phyloP scores from a whole-genome alignment of 768 basidiomycete species.

The Dacryopinax spathularia region DNA sequence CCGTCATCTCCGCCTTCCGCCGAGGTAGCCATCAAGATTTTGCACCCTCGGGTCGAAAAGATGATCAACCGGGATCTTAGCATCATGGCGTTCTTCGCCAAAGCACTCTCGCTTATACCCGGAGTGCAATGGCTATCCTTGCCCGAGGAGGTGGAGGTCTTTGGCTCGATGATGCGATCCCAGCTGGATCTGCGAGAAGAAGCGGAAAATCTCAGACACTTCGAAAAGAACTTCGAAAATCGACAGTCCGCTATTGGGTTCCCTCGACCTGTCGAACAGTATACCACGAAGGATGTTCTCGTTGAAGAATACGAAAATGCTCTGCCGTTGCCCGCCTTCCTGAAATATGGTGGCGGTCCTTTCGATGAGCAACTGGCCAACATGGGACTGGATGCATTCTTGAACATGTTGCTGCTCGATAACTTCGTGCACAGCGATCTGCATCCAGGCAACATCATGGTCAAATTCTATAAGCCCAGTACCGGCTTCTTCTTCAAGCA shows the following conservation, averaged over 20 bases:
- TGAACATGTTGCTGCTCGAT: constrained; percentile 95
- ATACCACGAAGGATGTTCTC: constrained; percentile 68
- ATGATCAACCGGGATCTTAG: constrained; percentile 77
- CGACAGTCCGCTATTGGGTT: constrained; percentile 75
- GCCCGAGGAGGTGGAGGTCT: constrained; percentile 86
- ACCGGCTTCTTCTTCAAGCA: constrained; percentile 49
- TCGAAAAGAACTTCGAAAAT: constrained; percentile 70
- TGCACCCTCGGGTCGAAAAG: constrained; percentile 75
- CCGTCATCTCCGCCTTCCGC: constrained; percentile 65
- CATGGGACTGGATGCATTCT: constrained; percentile 84
- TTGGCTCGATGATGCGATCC: constrained; percentile 90
- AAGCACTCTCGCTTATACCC: constrained; percentile 59
- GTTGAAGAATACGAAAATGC: constrained; percentile 93
- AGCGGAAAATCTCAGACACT: constrained; percentile 69
- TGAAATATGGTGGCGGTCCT: constrained; percentile 82
- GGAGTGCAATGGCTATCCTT: constrained; percentile 95
- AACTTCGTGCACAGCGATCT: constrained; percentile 93
- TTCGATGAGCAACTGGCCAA: constrained; percentile 83
- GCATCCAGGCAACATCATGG: constrained; percentile 91
- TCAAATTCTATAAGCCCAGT: constrained; percentile 81
- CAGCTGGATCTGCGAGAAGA: constrained; percentile 87
- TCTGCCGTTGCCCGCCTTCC: constrained; percentile 70
- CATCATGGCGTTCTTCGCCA: constrained; percentile 91
- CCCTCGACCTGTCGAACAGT: constrained; percentile 69
- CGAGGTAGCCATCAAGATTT: constrained; percentile 86